Evolutionary conservation across 352 stramenopile species (phyloP).

Genomic region (Thraustochytrium striatum): DNA sequence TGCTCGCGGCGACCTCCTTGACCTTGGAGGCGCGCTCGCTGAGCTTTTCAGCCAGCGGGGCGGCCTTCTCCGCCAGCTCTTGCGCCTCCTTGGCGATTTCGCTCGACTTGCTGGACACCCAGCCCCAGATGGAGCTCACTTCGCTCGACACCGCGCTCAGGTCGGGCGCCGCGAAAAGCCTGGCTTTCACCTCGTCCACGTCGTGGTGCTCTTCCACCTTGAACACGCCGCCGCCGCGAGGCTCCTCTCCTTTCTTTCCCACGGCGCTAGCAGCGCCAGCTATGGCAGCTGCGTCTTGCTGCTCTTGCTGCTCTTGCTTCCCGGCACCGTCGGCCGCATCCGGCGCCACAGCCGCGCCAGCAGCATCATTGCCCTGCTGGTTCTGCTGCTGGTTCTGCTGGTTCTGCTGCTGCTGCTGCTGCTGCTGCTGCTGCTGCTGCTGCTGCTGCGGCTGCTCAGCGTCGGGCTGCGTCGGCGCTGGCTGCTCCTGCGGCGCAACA

Average conservation of each 20-base stretch:
- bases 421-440: not conserved
- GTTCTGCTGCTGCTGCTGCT: not conserved
- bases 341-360: no score
- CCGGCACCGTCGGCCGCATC: not conserved
- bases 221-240: not conserved
- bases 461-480: not conserved
- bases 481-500: not conserved
- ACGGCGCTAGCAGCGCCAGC: no score
- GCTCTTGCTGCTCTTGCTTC: not conserved
- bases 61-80: not conserved
- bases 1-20: not conserved
- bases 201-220: conserved; percentile 29
- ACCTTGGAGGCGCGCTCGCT: conserved; percentile 6
- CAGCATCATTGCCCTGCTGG: not conserved
- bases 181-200: conserved; percentile 26
- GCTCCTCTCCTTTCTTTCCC: no score
- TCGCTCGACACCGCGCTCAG: not conserved
- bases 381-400: not conserved
- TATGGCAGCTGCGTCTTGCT: not conserved
- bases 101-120: conserved; percentile 11
- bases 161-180: conserved; percentile 15
- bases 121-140: conserved; percentile 11
- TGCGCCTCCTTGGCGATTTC: conserved; percentile 13
- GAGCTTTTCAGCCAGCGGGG: conserved; percentile 20
- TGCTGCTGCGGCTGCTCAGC: not conserved